Evolutionary conservation across 768 basidiomycete genomes (phyloP), one percentile per base, ranked within the genome.

Genomic region (Sporobolomyces pararoseus): DNA sequence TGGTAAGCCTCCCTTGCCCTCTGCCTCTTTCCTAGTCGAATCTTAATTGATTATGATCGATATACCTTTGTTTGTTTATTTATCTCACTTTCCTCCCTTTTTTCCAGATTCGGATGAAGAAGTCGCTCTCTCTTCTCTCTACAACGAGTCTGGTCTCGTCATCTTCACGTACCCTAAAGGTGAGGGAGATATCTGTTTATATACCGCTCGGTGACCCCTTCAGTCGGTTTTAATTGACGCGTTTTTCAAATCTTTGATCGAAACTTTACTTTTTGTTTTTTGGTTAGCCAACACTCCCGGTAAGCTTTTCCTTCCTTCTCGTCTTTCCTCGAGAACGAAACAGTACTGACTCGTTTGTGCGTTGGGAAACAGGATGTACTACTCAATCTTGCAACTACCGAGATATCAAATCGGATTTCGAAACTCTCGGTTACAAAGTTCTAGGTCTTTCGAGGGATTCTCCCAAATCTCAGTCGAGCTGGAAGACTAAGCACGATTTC

Each of bases 361-460:
- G 31, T 23, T 23, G 7, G 46, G 9, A 16, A 12, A 21, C 49
- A 47, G 25, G 53, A 17, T 69, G 66, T 31, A 55, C 37, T 16
- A 62, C 81, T 42, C 93, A 97, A 79, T 93, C 94, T 0, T 97
- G 94, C 78, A 89, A 87, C 6, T 98, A 89, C 83, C 53, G 62
- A 47, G 93, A 97, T 78, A 82, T 82, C 61, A 90, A 88, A 78
- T 84, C 86, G 7, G 87, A 89, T 72, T 94, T 94, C 78, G 82
- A 84, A 3, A 80, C 84, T 7, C 77, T 84, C 66, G 83, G 86
- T 50, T 96, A 86, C 79, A 83, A 83, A 62, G 87, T 95, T 49
- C 91, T 91, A 78, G 91, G 92, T 72, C 80, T 97, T 65, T 91
- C 89, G 78, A 86, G 86, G 7, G 92, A 94, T 79, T 82, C 85